Evolutionary conservation across 1,284 basidiomycete species (phyloP), one percentile per base, ranked within the genome.

Genomic region (Bjerkandera adusta): DNA sequence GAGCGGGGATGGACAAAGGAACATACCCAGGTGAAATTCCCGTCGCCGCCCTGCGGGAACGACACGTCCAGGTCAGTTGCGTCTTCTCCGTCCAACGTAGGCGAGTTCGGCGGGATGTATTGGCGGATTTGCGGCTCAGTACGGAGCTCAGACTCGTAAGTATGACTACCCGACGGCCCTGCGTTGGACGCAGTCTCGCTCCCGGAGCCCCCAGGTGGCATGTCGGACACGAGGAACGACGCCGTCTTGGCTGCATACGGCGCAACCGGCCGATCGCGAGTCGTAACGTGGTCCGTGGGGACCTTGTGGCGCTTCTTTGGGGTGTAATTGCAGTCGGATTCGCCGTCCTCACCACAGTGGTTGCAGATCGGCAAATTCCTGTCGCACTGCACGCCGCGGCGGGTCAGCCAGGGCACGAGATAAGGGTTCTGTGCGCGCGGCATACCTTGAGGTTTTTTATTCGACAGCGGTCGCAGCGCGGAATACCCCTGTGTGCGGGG

Each of bases 401-500:
- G 25, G 16, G 26, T 32, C n/a, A 46, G 44, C 43, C n/a, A 37
- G 20, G 39, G 45, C 21, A 51, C 22, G 45, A 20, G 36, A 22
- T 26, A 30, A 42, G 37, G 38, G 30, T 29, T 35, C 16, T 21
- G 32, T 13, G 27, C 20, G 25, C 20, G 18, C 16, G 26, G 54
- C 75, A 54, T 47, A 84, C 83, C 66, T 86, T 87, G 26, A 85
- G 68, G 58, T 85, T 85, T 59, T 71, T 70, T 33, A 68, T 59
- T 21, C 83, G 80, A 64, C 82, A 86, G 42, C 77, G 72, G 68
- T 85, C 83, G 49, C 84, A 86, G 45, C 83, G 70, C 30, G 84
- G 83, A 52, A 86, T 84, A 20, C 84, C 83, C 50, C 84, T 73
- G 62, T 86, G 83, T 33, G 83, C 83, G 33, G 83, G 84, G 10